Evolutionary conservation across 2,329 filamentous ascomycete species (phyloP).

Genomic region (Fusarium chuoi): DNA sequence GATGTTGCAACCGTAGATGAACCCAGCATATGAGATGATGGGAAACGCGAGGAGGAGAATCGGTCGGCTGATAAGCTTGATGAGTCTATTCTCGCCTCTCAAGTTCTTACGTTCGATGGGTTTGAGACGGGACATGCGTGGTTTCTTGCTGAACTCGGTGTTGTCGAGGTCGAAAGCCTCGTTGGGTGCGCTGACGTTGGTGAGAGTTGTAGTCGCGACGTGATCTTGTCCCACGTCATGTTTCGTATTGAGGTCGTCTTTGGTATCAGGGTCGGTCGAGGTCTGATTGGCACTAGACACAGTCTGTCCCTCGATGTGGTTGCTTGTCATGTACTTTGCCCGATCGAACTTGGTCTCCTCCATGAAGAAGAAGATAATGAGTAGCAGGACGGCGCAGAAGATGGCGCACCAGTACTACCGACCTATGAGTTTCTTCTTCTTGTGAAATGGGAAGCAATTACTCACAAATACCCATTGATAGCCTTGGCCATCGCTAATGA

Average conservation of each 20-base stretch:
- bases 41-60: not conserved
- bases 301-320: not conserved
- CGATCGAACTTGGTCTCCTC: not conserved
- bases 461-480: not conserved
- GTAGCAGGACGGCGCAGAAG: not conserved
- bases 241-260: not conserved
- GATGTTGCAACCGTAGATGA: not conserved
- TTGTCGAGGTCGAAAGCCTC: rapidly evolving
- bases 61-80: not conserved
- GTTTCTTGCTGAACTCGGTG: not conserved
- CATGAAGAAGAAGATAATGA: not conserved
- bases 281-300: rapidly evolving
- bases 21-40: not conserved
- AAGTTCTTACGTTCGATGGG: not conserved
- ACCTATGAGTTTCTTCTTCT: no score
- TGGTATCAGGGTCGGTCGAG: not conserved
- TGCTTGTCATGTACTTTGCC: not conserved
- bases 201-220: not conserved
- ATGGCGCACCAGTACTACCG: not conserved
- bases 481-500: not conserved
- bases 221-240: not conserved
- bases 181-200: not conserved
- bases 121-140: not conserved
- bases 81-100: not conserved
- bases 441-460: no score